Evolutionary conservation across 202 grass and related monocot species (phyloP), one percentile per base, ranked within the genome.

Genomic region (Zoysia matrella): DNA sequence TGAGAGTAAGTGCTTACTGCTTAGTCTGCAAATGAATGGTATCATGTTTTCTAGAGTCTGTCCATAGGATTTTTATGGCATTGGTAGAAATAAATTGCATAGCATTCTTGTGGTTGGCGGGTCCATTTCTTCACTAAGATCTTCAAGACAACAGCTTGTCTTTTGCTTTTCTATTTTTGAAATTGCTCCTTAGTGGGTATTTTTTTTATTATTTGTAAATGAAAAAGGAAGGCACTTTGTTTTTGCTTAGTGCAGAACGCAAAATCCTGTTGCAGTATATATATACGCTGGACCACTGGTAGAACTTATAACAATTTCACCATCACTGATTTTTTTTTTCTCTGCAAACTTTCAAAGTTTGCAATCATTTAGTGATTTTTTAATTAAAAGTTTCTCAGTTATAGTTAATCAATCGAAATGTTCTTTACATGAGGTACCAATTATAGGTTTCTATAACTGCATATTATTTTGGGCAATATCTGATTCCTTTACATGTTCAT

Each of bases 81-180:
- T 62, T 63, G 14, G 7, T 71, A 36, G 14, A 49, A 36, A 42
- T 36, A 40, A 58, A 47, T 47, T 11, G 7, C 57, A 41, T 52
- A 1, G 7, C n/a, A 60, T 56, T 36, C 36, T 68, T 43, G 5
- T 61, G 75, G 30, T 75, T 3, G 1, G 13, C 79, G 39, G 52
- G 53, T 56, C 49, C 64, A 62, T 22, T 7, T 39, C n/a, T 15
- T 61, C 72, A 50, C 18, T 10, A 80, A 9, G 13, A 69, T 52
- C 41, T 61, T 73, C 47, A 73, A 68, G 60, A 7, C 40, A 5
- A 6, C 65, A 61, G 11, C 57, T 67, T 39, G 9, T 45, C 51
- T 87, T 79, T 78, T 45, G 51, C 53, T 8, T 72, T 66, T 47
- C 42, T 51, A 78, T 77, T 52, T 83, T 52, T 5, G n/a, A 3